Percentiles rank a stretch among this genome's conserved stretches.
These are phyloP conservation scores for Backusella morwellensis DNA, from an alignment of 192 early-diverging fungal species.

Conservation along the genomic window DNA sequence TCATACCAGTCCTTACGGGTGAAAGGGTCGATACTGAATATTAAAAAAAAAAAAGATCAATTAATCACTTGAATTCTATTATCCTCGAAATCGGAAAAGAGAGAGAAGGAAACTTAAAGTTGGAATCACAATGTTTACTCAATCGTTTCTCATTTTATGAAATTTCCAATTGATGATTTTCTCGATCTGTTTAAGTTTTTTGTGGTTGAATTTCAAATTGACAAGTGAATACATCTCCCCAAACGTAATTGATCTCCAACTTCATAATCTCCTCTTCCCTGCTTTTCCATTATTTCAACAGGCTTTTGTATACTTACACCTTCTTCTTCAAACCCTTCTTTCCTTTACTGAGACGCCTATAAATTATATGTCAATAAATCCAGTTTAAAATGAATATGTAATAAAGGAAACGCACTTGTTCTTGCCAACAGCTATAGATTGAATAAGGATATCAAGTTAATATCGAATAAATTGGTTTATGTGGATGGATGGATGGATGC, in stretches of 20 bases:
- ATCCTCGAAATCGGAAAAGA: not conserved
- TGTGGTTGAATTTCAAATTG: not conserved
- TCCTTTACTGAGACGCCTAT: conserved; percentile 78
- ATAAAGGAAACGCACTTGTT: conserved; percentile 58
- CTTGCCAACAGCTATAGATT: conserved; percentile 62
- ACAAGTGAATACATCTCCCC: not conserved
- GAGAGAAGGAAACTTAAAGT: conserved; percentile 11
- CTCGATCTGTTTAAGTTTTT: not conserved
- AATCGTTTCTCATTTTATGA: not conserved
- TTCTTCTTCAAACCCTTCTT: conserved; percentile 92
- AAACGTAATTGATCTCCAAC: not conserved
- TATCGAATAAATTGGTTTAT: not conserved
- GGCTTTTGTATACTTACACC: conserved; percentile 59
- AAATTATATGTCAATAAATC: not conserved
- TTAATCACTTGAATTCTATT: not conserved
- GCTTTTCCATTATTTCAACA: not conserved
- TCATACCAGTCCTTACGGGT: conserved; percentile 99
- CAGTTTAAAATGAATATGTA: not conserved
- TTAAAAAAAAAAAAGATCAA: not conserved
- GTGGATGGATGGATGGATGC: conserved; percentile 36
- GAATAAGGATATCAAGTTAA: not conserved
- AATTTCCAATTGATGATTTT: not conserved
- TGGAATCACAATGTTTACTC: not conserved
- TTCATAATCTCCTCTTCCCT: not conserved
- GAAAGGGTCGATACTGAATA: conserved; percentile 93